These are phyloP conservation scores for Boletus sp. DNA, from an alignment of 768 basidiomycete species.

Conservation along the genomic window DNA sequence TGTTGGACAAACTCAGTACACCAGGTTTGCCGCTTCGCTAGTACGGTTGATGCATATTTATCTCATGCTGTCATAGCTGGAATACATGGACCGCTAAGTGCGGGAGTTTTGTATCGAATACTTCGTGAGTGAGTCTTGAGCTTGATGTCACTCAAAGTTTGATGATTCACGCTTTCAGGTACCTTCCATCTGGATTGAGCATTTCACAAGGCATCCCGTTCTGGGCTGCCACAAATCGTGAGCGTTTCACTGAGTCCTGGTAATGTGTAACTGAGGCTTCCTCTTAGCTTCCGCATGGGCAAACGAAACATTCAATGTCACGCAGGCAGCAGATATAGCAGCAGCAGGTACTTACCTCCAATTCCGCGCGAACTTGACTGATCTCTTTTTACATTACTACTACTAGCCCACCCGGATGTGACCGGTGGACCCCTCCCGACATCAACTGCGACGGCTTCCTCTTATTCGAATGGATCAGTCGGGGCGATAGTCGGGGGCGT, in stretches of 20 bases:
- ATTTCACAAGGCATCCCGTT: slow-evolving; percentile 21
- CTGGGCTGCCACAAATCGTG: slow-evolving; percentile 26
- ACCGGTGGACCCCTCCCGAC: slow-evolving; percentile 14
- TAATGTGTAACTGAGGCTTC: neutral
- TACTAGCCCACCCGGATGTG: slow-evolving; percentile 15
- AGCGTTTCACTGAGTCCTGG: neutral
- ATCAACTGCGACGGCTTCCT: slow-evolving; percentile 2
- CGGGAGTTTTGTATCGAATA: slow-evolving; percentile 11
- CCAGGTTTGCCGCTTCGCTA: slow-evolving; percentile 11
- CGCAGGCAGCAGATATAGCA: slow-evolving; percentile 7
- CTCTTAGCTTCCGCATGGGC: slow-evolving; percentile 19
- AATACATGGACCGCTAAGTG: slow-evolving; percentile 17
- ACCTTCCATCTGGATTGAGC: slow-evolving; percentile 18
- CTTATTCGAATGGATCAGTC: slow-evolving; percentile 8
- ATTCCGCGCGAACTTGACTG: neutral
- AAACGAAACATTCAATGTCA: slow-evolving; percentile 13
- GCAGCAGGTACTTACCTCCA: slow-evolving; percentile 8
- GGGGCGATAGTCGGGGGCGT: slow-evolving; percentile 25
- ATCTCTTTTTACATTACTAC: neutral
- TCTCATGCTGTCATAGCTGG: slow-evolving; percentile 21
- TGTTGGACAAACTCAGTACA: slow-evolving; percentile 3
- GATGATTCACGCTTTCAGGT: slow-evolving; percentile 11
- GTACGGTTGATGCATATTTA: neutral
- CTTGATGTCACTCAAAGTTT: neutral
- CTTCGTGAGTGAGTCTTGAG: slow-evolving; percentile 16